phyloP scores from a whole-genome alignment of 2,329 filamentous ascomycete species.

The Fusarium continuum region DNA sequence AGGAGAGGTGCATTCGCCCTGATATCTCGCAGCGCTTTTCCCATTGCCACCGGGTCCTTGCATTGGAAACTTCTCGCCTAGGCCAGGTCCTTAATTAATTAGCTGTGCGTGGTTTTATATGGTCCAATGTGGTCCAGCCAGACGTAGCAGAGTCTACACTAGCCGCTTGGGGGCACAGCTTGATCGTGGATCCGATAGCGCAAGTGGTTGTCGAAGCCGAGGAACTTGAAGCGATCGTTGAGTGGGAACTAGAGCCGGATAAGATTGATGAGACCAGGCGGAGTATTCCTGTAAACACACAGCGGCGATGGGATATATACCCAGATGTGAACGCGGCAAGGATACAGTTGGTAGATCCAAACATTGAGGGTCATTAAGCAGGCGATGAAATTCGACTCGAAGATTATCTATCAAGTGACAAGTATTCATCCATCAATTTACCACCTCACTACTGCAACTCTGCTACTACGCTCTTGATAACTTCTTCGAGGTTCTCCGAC shows the following conservation, averaged over 20 bases:
- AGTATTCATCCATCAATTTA: too few species aligned
- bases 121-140: constrained; percentile 87
- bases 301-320: constrained; percentile 95
- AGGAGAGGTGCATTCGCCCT: constrained; percentile 85
- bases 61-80: constrained; percentile 87
- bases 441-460: not conserved
- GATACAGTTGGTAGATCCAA: not conserved
- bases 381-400: not conserved
- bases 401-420: too few species aligned
- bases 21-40: constrained; percentile 93
- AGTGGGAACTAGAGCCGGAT: constrained; percentile 72
- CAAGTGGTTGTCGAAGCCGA: constrained; percentile 78
- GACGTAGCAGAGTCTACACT: constrained; percentile 80
- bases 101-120: constrained; percentile 91
- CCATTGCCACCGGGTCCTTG: constrained; percentile 86
- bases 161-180: constrained; percentile 88
- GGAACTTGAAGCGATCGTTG: constrained; percentile 78
- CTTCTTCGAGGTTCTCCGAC: not conserved
- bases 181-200: constrained; percentile 88
- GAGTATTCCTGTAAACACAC: constrained; percentile 81
- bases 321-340: constrained; percentile 74
- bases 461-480: not conserved
- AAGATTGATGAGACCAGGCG: constrained; percentile 77
- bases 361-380: not conserved
- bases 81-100: constrained; percentile 88